Evolutionary conservation across 495 filamentous ascomycete species (phyloP), one percentile per base, ranked within the genome.

Genomic region (Pyrenula massariospora): DNA sequence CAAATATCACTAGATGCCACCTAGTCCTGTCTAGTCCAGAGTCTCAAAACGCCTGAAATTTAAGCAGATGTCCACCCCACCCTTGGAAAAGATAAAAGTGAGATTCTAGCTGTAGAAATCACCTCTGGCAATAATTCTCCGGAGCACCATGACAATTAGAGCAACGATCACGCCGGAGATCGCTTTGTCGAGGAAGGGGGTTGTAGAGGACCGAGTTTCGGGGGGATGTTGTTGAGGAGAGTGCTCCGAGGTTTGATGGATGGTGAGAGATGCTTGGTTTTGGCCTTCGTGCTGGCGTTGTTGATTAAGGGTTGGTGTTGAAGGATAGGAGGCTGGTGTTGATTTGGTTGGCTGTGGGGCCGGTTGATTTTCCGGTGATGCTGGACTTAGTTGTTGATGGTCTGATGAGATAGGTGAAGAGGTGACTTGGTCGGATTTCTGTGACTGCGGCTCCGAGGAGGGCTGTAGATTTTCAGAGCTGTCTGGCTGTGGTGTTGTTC

Each of bases 101-200:
- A 52, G 19, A 8, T 52, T 24, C 19, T 19, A 20, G 22, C 19
- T 19, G 19, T 21, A 20, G 19, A 52, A 24, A 19, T 52, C 50
- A 5, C 19, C 50, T 21, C 19, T 52, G 8, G 19, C 50, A 52
- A 21, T 24, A 52, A 72, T 54, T 15, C 70, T 72, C 25, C 71
- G 66, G 36, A 77, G 58, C 12, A 80, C 65, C 70, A 79, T 68
- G 15, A 79, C 47, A 8, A 73, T 63, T 22, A 82, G 62, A 20
- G 73, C 73, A 50, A 78, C 62, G 15, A 78, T 58, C 12, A 82
- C 68, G 12, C 72, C 78, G 49, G 77, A 62, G 24, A 82, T 82
- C n/a, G 76, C 74, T 53, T 77, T 75, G 62, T 82, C 79, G 36
- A 82, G 65, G 79, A 78, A 82, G 3, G 73, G 66, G 24, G 65